phyloP scores from a whole-genome alignment of 139 green algal species.

The Tetraselmis chui region DNA sequence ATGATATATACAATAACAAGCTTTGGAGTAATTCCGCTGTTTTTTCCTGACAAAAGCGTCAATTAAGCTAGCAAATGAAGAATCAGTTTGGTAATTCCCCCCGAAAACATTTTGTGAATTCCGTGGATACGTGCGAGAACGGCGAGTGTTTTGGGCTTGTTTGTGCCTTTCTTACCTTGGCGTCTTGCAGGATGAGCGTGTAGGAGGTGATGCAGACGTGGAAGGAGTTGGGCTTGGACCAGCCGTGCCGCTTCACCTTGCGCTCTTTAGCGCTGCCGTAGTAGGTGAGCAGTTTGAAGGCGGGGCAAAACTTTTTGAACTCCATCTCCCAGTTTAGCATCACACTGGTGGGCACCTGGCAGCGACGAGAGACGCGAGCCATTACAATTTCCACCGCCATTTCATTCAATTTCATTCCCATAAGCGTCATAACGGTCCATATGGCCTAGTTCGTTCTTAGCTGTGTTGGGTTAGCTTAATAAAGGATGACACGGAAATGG shows the following conservation, averaged over 20 bases:
- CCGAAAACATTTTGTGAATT: background rate
- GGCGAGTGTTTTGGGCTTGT: too few species aligned
- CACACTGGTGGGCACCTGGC: constrained; percentile 73
- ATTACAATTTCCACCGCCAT: too few species aligned
- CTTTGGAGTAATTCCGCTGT: too few species aligned
- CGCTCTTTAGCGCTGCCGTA: constrained; percentile 89
- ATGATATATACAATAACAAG: too few species aligned
- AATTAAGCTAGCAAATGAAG: background rate
- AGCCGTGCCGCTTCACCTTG: constrained; percentile 90
- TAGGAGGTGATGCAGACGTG: constrained; percentile 99
- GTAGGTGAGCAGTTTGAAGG: constrained; percentile 99
- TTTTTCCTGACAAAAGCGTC: too few species aligned
- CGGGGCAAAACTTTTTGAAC: constrained; percentile 98
- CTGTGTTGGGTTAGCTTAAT: too few species aligned
- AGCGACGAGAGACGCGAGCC: too few species aligned
- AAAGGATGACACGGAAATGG: constrained; percentile 16
- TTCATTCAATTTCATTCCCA: too few species aligned
- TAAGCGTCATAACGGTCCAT: too few species aligned
- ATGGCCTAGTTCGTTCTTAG: too few species aligned
- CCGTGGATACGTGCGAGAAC: too few species aligned
- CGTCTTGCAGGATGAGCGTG: constrained; percentile 80
- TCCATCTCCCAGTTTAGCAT: constrained; percentile 99
- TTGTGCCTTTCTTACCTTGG: too few species aligned
- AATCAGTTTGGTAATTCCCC: background rate
- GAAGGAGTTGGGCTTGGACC: constrained; percentile 95